Percentiles rank a stretch among this genome's conserved stretches.
Evolutionary conservation across 352 stramenopile species (phyloP).

Genomic region (Blastocystis sp.): DNA sequence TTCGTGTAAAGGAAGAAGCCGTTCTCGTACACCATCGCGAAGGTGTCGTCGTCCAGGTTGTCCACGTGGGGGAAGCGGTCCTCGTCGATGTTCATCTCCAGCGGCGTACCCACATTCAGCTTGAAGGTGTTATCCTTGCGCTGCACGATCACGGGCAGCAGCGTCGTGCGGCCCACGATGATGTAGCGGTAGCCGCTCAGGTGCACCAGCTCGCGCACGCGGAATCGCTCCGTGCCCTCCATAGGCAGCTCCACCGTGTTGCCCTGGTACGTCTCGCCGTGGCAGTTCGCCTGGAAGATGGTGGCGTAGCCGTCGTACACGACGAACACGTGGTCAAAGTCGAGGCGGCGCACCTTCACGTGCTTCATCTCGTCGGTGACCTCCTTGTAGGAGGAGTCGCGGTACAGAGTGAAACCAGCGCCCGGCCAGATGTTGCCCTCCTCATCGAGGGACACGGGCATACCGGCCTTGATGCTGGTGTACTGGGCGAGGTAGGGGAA

Average conservation of each 20-base stretch:
- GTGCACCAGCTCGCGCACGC: slow-evolving; percentile 29
- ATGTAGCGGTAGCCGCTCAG: slow-evolving; percentile 43
- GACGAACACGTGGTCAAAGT: slow-evolving; percentile 17
- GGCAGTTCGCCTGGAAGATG: slow-evolving; percentile 11
- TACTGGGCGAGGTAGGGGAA: slow-evolving; percentile 4
- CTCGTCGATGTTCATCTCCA: slow-evolving; percentile 13
- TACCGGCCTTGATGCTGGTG: neutral
- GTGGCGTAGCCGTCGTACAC: slow-evolving; percentile 28
- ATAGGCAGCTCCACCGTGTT: neutral
- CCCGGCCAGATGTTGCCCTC: slow-evolving; percentile 15
- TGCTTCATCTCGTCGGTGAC: slow-evolving; percentile 35
- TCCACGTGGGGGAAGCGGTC: slow-evolving; percentile 52
- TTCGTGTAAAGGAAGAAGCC: slow-evolving; percentile 22
- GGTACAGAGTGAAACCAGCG: slow-evolving; percentile 52
- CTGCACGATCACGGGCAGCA: slow-evolving; percentile 21
- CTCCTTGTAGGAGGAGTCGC: slow-evolving; percentile 1
- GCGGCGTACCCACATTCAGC: neutral
- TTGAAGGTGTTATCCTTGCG: neutral
- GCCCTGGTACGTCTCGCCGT: neutral
- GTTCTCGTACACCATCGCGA: slow-evolving; percentile 54
- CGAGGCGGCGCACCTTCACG: slow-evolving; percentile 31
- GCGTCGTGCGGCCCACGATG: slow-evolving; percentile 15
- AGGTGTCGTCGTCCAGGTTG: slow-evolving; percentile 40
- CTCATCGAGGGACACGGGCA: slow-evolving; percentile 24
- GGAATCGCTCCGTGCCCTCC: too few species aligned